These are phyloP conservation scores for Mucor mucedo DNA, from an alignment of 371 early-diverging fungal species.

Conservation along the genomic window DNA sequence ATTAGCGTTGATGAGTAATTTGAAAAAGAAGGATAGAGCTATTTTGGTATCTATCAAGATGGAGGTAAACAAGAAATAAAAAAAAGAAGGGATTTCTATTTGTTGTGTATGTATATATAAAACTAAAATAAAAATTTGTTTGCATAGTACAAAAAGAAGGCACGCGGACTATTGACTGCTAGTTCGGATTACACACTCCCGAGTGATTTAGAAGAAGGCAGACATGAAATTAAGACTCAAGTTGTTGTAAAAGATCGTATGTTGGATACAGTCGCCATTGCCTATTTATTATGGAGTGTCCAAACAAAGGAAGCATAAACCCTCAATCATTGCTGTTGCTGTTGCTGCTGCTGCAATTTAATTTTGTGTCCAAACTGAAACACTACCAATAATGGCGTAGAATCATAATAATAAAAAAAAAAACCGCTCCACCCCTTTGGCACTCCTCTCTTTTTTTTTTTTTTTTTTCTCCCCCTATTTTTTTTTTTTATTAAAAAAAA, in stretches of 20 bases:
- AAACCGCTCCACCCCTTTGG: constrained; percentile 8
- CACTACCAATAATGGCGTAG: constrained; percentile 18
- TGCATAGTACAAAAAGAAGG: constrained; percentile 54
- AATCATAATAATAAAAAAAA: constrained; percentile 7
- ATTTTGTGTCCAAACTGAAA: constrained; percentile 10
- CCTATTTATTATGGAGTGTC: constrained; percentile 40
- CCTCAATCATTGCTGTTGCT: too few relatives aligned
- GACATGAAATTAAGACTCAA: constrained; percentile 38
- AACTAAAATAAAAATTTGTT: not conserved
- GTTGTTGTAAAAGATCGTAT: constrained; percentile 55
- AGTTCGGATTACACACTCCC: constrained; percentile 24
- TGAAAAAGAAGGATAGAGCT: constrained; percentile 53
- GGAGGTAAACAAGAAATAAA: constrained; percentile 58
- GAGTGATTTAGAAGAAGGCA: constrained; percentile 23
- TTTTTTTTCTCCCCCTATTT: not conserved
- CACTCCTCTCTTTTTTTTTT: not conserved
- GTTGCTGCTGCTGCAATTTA: not conserved
- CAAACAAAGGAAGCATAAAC: constrained; percentile 34
- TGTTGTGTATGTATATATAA: not conserved
- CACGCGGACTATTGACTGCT: constrained; percentile 57
- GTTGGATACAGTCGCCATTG: constrained; percentile 54
- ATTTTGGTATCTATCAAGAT: constrained; percentile 52
- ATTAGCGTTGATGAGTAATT: constrained; percentile 51
- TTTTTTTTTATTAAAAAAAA: constrained; percentile 1
- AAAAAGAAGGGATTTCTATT: not conserved